Percentiles rank a stretch among this genome's conserved stretches.
Conservation (phyloP, 805 yeast genomes). For the Cyberlindnera samutprakarnensis region DNA sequence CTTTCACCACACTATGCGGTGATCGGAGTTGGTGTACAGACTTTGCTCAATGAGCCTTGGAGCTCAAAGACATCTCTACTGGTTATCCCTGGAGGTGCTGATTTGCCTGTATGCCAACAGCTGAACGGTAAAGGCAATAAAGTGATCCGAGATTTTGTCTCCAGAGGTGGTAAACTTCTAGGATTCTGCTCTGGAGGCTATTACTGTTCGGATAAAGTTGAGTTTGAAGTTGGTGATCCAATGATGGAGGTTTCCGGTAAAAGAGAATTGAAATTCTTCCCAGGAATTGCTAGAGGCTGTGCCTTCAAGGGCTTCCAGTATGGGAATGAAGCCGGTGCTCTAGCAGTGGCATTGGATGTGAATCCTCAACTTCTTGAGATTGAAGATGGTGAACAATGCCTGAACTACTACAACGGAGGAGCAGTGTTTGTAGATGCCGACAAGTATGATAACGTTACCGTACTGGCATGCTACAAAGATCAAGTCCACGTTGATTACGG, state of each 20-base stretch:
- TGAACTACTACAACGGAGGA: slow-evolving; percentile 81
- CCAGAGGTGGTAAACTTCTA: slow-evolving; percentile 71
- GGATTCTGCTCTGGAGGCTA: slow-evolving; percentile 98
- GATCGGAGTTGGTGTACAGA: slow-evolving; percentile 52
- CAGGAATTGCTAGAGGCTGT: slow-evolving; percentile 78
- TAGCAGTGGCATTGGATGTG: slow-evolving; percentile 42
- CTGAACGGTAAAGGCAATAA: slow-evolving; percentile 65
- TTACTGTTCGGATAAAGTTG: slow-evolving; percentile 66
- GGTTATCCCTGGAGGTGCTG: slow-evolving; percentile 97
- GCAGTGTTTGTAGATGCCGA: slow-evolving; percentile 75
- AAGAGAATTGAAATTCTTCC: slow-evolving; percentile 74
- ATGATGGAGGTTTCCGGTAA: slow-evolving; percentile 76
- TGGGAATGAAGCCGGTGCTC: slow-evolving; percentile 69
- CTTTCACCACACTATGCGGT: slow-evolving; percentile 90
- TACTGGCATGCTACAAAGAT: slow-evolving; percentile 63
- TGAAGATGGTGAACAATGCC: slow-evolving; percentile 20
- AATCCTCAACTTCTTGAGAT: slow-evolving; percentile 26
- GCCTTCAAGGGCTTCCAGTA: slow-evolving; percentile 78
- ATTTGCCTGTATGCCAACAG: slow-evolving; percentile 70
- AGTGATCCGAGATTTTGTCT: slow-evolving; percentile 54
- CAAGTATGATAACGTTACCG: slow-evolving; percentile 49
- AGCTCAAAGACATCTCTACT: slow-evolving; percentile 64
- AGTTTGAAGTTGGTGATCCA: slow-evolving; percentile 73
- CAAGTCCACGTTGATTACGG: slow-evolving; percentile 42
- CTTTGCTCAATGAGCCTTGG: slow-evolving; percentile 84